Conservation (phyloP, 305 asterid species). For the Withania somnifera region DNA sequence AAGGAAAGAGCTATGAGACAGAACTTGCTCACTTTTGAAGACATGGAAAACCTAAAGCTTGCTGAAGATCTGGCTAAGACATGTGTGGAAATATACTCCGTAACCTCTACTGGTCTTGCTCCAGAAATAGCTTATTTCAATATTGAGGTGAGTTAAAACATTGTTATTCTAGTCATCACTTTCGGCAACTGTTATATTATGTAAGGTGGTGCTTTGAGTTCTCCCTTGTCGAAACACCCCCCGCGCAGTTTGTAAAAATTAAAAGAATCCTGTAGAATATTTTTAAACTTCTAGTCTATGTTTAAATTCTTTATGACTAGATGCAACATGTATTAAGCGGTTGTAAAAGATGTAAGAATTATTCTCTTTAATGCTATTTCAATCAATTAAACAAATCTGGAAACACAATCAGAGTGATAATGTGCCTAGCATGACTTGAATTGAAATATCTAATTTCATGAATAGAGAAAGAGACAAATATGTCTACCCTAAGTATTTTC, state of each 20-base stretch:
- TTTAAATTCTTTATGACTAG: neutral
- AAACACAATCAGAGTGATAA: neutral
- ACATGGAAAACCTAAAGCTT: conserved; percentile 81
- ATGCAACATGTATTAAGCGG: too few relatives aligned
- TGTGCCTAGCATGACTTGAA: neutral
- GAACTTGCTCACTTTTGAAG: conserved; percentile 67
- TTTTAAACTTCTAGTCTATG: neutral
- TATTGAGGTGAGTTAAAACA: conserved; percentile 38
- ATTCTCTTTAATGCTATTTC: neutral
- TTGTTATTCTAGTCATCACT: conserved; percentile 3
- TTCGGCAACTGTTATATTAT: neutral
- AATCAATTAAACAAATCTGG: neutral
- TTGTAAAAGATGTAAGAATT: neutral
- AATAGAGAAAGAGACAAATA: neutral
- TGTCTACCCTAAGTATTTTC: neutral
- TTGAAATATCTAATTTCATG: neutral
- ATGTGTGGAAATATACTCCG: conserved; percentile 83
- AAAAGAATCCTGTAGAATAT: neutral
- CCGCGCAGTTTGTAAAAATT: neutral
- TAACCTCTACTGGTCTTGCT: conserved; percentile 90
- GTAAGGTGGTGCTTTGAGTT: neutral
- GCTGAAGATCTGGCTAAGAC: conserved; percentile 95
- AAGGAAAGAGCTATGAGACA: conserved; percentile 74
- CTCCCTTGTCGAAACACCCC: neutral
- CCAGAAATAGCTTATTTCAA: conserved; percentile 93